Evolutionary conservation across 129 eudicot species (phyloP).

Genomic region (Flaveria trinervia): DNA sequence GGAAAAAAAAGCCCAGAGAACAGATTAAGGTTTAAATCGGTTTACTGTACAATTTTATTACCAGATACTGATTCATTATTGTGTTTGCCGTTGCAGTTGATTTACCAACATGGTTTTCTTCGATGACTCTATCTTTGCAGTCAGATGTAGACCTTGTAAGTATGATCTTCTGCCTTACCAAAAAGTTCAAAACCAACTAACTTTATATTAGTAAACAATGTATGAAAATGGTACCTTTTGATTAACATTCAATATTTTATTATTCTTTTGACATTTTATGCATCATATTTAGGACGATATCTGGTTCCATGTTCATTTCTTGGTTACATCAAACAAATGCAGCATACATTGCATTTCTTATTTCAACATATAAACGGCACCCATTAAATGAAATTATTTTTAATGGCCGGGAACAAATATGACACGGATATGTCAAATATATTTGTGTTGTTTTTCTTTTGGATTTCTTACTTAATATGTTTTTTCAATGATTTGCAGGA

Average conservation of each 20-base stretch:
- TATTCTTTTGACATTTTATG: conserved; percentile 8
- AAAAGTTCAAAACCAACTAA: not conserved
- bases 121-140: conserved; percentile 64
- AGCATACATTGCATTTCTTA: not conserved
- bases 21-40: not conserved
- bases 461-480: conserved; percentile 24
- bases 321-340: conserved; percentile 10
- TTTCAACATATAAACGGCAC: not conserved
- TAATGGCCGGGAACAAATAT: not conserved
- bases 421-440: not conserved
- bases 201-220: conserved; percentile 1
- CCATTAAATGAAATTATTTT: conserved; percentile 9
- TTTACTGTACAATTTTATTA: conserved; percentile 7
- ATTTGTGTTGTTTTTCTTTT: not conserved
- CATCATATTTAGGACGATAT: not conserved
- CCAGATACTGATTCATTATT: conserved; percentile 12
- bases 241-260: not conserved
- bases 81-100: conserved; percentile 68
- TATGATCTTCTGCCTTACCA: conserved; percentile 26
- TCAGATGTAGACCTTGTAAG: conserved; percentile 84
- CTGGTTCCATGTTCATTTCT: conserved; percentile 1
- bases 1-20: not conserved
- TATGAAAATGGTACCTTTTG: conserved; percentile 8
- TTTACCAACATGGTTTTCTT: conserved; percentile 89
- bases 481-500: conserved; percentile 47